These are phyloP conservation scores for Keithomyces neogunnii DNA, from an alignment of 2,329 filamentous ascomycete genomes.

Conservation along the genomic window DNA sequence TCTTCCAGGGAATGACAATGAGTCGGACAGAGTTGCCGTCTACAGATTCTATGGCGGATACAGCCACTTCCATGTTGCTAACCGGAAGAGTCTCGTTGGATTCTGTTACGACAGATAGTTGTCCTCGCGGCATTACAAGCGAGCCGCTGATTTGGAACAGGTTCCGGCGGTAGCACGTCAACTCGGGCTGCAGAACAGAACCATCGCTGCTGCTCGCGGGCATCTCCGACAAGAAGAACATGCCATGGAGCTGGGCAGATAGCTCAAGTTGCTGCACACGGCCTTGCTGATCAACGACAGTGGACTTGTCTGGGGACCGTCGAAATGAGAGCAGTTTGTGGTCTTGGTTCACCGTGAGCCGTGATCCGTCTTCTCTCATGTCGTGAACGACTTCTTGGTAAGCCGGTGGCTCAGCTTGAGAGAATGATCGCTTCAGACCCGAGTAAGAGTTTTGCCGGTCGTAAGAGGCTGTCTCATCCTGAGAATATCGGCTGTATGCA, in stretches of 20 bases:
- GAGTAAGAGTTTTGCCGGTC: slow-evolving; percentile 45
- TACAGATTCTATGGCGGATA: slow-evolving; percentile 90
- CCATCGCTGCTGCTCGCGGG: slow-evolving; percentile 54
- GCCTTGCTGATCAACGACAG: slow-evolving; percentile 50
- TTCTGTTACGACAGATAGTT: slow-evolving; percentile 75
- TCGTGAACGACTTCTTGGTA: slow-evolving; percentile 56
- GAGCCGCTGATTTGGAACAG: slow-evolving; percentile 93
- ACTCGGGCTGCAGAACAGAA: slow-evolving; percentile 59
- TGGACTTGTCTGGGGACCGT: slow-evolving; percentile 49
- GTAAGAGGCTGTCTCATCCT: slow-evolving; percentile 46
- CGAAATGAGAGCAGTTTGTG: slow-evolving; percentile 54
- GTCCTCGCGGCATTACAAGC: slow-evolving; percentile 68
- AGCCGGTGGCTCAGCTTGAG: slow-evolving; percentile 44
- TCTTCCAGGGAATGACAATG: slow-evolving; percentile 98
- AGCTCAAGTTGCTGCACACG: slow-evolving; percentile 54
- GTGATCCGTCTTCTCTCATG: slow-evolving; percentile 48
- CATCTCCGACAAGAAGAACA: slow-evolving; percentile 83
- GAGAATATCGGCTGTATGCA: slow-evolving; percentile 44
- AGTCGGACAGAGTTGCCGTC: slow-evolving; percentile 88
- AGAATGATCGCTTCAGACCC: slow-evolving; percentile 49
- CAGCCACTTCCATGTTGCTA: slow-evolving; percentile 72
- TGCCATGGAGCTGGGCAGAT: slow-evolving; percentile 71
- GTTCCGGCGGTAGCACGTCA: slow-evolving; percentile 94
- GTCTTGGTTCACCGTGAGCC: slow-evolving; percentile 50
- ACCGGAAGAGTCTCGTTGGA: slow-evolving; percentile 79